Base-by-base conservation (phyloP, 2,329 filamentous ascomycete species). In the Colletotrichum sp. region DNA sequence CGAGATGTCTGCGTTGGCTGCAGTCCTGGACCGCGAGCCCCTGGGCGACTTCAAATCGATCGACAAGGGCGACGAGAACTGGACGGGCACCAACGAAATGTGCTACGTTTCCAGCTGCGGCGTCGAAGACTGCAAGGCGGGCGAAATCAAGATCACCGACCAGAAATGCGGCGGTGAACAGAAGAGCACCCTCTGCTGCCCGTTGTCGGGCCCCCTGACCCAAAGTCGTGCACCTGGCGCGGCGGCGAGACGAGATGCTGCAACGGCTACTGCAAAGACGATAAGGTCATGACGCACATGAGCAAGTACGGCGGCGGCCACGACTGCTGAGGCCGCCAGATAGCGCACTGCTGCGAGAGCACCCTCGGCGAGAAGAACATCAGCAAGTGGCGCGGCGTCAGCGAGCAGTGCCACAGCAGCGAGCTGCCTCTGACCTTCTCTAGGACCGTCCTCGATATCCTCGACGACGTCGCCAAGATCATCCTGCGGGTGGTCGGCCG, bases 181-280 rank as follows among this genome's bases (percentile, higher is more conserved):
- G 68, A 66, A 80, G 26, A 80, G 80, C 75, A 75, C 76, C 13
- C 74, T 84, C 34, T 85, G 81, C 72, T 85, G 82, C 76, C 83
- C 83, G 9, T 55, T 83, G 12, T 75, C 79, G 10, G 79, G 77
- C 9, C 81, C 26, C 84, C 83, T 2, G 78, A 83, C 57, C 78
- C 80, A 2, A 76, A 80, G 4, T 75, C 81, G 14, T 85, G 83
- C 60, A 76, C 68, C 36, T 86, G 82, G 84, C 80, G 82, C 70
- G 83, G 83, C 4, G 77, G 69, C 6, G 76, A 73, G 36, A 75
- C 76, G 9, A 28, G 4, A 13, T 77, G 43, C n/a, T 84, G 82
- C 78, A 83, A 83, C 61, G 80, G 83, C 36, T 80, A 81, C 67
- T 84, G 83, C 63, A 80, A 85, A 55, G 79, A 80, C 59, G 81